Evolutionary conservation across 1,284 basidiomycete genomes (phyloP), one percentile per base, ranked within the genome.

Genomic region (Phellopilus nigrolimitatus): DNA sequence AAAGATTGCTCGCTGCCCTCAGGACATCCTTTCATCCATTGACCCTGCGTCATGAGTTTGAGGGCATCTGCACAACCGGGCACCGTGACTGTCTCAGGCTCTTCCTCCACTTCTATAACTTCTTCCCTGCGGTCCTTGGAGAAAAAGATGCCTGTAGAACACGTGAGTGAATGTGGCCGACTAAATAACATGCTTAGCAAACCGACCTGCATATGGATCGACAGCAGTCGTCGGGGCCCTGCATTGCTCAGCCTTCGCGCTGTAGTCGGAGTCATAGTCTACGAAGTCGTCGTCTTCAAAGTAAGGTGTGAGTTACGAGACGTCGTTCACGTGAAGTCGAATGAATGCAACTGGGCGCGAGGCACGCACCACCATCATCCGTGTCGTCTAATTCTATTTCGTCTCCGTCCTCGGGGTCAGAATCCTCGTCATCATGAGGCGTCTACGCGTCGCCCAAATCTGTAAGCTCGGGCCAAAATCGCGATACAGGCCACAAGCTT

Each of bases 21-120:
- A 0, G 92, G 91, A 66, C 92, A 95, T 7, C 92, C 92, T 64
- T 89, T 91, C 92, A 95, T 95, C 91, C 91, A 95, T 62, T 91
- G 84, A n/a, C 88, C 88, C 65, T 89, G 87, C 19, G 84, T 84
- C 77, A 95, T 80, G 34, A 93, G 68, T 53, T 79, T 79, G 21
- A 85, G 73, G 13, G 67, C 66, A 55, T 78, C 74, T 43, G 66
- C 67, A 12, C 63, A 65, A 39, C 71, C 77, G 2, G 72, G 66
- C 21, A 86, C 62, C 28, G 64, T 56, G 30, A 74, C 69, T 3
- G 70, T 65, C 64, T 88, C 85, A 5, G 85, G 75, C 50, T 84
- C 78, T 65, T 92, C 88, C 62, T 92, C 82, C 1, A 90, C 78
- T 69, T 95, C 88, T 44, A 93, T 86, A 34, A 92, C 83, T 66